phyloP scores from a whole-genome alignment of 768 basidiomycete genomes.

The Mycena filopes region DNA sequence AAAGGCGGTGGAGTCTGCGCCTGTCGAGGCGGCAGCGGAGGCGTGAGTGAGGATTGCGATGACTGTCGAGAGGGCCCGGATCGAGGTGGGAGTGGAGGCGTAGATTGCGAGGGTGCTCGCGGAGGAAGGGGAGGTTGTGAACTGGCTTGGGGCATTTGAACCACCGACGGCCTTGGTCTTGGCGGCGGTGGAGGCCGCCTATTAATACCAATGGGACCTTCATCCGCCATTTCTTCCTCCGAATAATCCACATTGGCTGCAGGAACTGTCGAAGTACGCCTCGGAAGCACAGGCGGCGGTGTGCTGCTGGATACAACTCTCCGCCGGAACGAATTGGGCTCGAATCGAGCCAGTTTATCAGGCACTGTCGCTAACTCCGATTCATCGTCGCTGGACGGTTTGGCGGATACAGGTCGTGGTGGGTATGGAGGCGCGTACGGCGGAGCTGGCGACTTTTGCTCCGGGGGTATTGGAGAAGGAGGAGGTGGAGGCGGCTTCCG shows the following conservation, averaged over 20 bases:
- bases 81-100: conserved; percentile 26
- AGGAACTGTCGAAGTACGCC: conserved; percentile 18
- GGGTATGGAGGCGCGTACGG: conserved; percentile 30
- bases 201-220: background rate
- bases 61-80: conserved; percentile 22
- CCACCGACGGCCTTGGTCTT: conserved; percentile 16
- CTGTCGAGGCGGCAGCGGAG: conserved; percentile 20
- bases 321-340: conserved; percentile 19
- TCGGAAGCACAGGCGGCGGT: conserved; percentile 13
- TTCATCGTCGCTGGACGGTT: conserved; percentile 17
- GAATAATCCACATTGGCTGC: conserved; percentile 10
- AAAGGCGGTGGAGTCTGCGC: conserved; percentile 22
- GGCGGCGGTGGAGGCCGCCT: conserved; percentile 21
- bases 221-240: conserved; percentile 12
- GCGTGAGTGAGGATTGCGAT: conserved; percentile 14
- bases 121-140: conserved; percentile 21
- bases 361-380: conserved; percentile 17
- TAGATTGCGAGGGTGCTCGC: conserved; percentile 13
- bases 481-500: conserved; percentile 18
- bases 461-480: conserved; percentile 12
- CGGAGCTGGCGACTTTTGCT: conserved; percentile 18
- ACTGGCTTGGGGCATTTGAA: conserved; percentile 9
- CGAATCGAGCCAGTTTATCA: conserved; percentile 17
- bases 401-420: conserved; percentile 22
- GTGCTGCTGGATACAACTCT: conserved; percentile 20